Conservation (phyloP, 176 grass and related monocot genomes). For the Oryza coarctata region DNA sequence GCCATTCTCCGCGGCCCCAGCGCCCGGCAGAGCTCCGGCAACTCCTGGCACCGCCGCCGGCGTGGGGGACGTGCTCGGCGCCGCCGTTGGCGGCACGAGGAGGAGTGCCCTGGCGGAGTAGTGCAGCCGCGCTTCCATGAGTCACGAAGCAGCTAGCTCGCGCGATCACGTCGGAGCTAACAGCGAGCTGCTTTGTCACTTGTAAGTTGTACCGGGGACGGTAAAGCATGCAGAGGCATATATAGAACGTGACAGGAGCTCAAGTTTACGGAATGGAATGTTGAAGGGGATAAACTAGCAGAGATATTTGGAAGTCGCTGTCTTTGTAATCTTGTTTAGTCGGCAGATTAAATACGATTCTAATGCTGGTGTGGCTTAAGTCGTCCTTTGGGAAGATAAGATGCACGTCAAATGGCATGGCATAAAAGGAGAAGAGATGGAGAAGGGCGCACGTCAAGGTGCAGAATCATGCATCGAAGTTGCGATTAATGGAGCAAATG, state of each 20-base stretch:
- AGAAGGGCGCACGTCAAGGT: not conserved
- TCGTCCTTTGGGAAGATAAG: not conserved
- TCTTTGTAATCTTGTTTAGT: constrained; percentile 5
- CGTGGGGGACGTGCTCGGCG: not conserved
- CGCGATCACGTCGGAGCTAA: not conserved
- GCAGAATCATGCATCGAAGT: not conserved
- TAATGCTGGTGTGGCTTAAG: not conserved
- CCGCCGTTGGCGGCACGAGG: not conserved
- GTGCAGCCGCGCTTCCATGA: constrained; percentile 14
- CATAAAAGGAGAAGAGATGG: not conserved
- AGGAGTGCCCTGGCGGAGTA: not conserved
- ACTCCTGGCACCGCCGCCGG: not conserved
- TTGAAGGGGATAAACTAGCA: not conserved
- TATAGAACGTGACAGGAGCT: not conserved
- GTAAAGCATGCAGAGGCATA: not conserved
- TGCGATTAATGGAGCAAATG: not conserved
- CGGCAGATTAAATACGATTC: not conserved
- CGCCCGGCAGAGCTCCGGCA: not conserved
- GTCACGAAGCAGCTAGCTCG: not conserved
- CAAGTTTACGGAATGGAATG: not conserved
- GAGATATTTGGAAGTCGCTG: not conserved
- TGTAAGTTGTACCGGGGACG: not conserved
- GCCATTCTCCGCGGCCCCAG: not conserved
- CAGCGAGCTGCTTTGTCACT: not conserved
- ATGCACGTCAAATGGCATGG: not conserved